phyloP scores from a whole-genome alignment of 768 basidiomycete species.

The Mycena albidolilacea region DNA sequence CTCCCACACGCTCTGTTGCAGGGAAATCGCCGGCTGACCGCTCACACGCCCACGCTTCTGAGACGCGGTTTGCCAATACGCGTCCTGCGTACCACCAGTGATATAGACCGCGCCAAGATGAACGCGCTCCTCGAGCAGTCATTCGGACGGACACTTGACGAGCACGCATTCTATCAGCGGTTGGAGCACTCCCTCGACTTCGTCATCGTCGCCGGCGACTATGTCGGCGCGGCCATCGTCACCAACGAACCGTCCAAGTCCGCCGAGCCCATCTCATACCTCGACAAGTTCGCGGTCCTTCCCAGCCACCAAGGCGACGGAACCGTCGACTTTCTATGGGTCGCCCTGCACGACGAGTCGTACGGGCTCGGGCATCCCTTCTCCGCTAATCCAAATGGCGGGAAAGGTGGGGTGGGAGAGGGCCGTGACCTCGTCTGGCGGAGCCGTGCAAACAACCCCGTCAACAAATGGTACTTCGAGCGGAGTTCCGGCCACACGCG shows the following conservation, averaged over 20 bases:
- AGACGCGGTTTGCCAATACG: constrained; percentile 91
- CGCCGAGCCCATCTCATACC: constrained; percentile 79
- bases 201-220: constrained; percentile 94
- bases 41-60: constrained; percentile 93
- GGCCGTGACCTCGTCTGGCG: constrained; percentile 98
- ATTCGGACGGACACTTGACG: constrained; percentile 82
- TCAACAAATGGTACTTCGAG: constrained; percentile 99
- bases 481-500: constrained; percentile 92
- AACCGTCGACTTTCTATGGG: constrained; percentile 99
- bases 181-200: constrained; percentile 88
- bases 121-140: constrained; percentile 89
- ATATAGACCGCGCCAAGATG: constrained; percentile 83
- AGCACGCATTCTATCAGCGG: constrained; percentile 82
- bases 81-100: constrained; percentile 78
- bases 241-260: constrained; percentile 69
- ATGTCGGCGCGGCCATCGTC: constrained; percentile 94
- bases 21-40: constrained; percentile 86
- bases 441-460: constrained; percentile 91
- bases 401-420: constrained; percentile 89
- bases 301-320: constrained; percentile 97
- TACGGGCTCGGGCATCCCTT: constrained; percentile 95
- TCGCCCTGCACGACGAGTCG: constrained; percentile 97
- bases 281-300: constrained; percentile 98
- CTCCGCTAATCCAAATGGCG: constrained; percentile 96
- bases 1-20: constrained; percentile 94